These are phyloP conservation scores for Crithidia thermophila DNA, from an alignment of 208 protist species.

Conservation along the genomic window DNA sequence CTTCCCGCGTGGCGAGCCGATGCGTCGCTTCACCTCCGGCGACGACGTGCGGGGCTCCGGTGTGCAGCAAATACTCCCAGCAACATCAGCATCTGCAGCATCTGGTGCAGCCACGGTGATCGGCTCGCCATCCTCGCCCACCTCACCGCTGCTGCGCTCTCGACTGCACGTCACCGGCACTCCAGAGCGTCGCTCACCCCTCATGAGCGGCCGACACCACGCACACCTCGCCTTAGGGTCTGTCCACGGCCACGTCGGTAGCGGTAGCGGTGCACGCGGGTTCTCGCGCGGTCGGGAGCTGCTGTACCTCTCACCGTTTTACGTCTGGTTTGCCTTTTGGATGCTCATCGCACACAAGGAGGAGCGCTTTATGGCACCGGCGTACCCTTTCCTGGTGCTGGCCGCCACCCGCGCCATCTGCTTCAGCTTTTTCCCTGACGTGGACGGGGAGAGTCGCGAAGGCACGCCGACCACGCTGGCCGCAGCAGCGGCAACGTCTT, in stretches of 20 bases:
- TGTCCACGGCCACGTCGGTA: not conserved
- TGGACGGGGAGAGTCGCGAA: not conserved
- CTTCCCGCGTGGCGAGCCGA: not conserved
- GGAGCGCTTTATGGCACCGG: conserved; percentile 93
- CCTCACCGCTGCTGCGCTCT: conserved; percentile 1
- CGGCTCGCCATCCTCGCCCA: not conserved
- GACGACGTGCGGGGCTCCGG: not conserved
- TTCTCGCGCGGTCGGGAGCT: conserved; percentile 41
- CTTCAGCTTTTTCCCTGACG: conserved; percentile 26
- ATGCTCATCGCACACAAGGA: conserved; percentile 94
- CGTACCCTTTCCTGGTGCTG: conserved; percentile 93
- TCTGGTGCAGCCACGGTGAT: no score
- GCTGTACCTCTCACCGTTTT: conserved; percentile 81
- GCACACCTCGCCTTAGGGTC: not conserved
- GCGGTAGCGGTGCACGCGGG: not conserved
- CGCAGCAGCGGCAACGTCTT: not conserved
- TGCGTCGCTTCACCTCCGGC: not conserved
- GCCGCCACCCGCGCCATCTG: conserved; percentile 64
- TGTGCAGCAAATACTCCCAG: no score
- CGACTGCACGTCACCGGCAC: not conserved
- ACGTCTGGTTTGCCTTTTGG: conserved; percentile 92
- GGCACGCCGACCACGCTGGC: not conserved
- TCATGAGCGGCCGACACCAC: not conserved
- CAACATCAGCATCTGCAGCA: no score
- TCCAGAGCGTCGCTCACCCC: conserved; percentile 1